These are phyloP conservation scores for Erodium texanum DNA, from an alignment of 441 rosid genomes.

Conservation along the genomic window DNA sequence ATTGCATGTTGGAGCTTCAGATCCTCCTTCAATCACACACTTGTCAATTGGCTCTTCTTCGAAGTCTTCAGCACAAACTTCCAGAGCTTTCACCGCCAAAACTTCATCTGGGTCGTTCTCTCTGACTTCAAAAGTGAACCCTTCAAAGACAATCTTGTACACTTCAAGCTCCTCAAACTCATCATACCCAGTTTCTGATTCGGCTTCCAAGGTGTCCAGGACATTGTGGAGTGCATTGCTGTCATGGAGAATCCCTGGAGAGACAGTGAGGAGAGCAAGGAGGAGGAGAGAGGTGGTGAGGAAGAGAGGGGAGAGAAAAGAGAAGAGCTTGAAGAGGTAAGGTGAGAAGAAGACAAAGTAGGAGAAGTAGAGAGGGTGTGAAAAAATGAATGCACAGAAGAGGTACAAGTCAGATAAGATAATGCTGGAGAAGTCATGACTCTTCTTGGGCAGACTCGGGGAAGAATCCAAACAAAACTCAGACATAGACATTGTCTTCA, in stretches of 20 bases:
- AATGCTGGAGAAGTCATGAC: conserved; percentile 29
- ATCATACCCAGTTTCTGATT: neutral
- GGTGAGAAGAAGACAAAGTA: conserved; percentile 60
- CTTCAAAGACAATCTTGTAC: conserved; percentile 57
- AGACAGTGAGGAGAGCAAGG: conserved; percentile 42
- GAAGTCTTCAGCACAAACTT: conserved; percentile 6
- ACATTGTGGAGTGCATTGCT: conserved; percentile 28
- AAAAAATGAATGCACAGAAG: conserved; percentile 45
- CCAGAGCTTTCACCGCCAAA: conserved; percentile 13
- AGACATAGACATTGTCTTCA: conserved; percentile 31
- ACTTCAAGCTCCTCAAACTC: conserved; percentile 45
- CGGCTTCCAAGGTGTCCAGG: conserved; percentile 15
- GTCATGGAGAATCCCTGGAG: conserved; percentile 23
- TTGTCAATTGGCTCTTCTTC: conserved; percentile 20
- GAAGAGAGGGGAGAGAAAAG: conserved; percentile 69
- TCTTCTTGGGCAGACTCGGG: conserved; percentile 23
- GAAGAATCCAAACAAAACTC: conserved; percentile 34
- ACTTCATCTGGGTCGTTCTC: conserved; percentile 26
- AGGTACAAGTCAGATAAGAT: conserved; percentile 40
- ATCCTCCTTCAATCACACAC: conserved; percentile 25
- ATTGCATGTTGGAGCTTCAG: conserved; percentile 8
- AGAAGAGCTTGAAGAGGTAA: conserved; percentile 51
- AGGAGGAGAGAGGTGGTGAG: conserved; percentile 59
- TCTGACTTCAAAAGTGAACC: conserved; percentile 21
- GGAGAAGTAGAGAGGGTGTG: conserved; percentile 56